A percentile compares a stretch with the other conserved stretches of the same genome.
Conservation (phyloP, 129 eudicot species). For the Smallanthus sonchifolius region DNA sequence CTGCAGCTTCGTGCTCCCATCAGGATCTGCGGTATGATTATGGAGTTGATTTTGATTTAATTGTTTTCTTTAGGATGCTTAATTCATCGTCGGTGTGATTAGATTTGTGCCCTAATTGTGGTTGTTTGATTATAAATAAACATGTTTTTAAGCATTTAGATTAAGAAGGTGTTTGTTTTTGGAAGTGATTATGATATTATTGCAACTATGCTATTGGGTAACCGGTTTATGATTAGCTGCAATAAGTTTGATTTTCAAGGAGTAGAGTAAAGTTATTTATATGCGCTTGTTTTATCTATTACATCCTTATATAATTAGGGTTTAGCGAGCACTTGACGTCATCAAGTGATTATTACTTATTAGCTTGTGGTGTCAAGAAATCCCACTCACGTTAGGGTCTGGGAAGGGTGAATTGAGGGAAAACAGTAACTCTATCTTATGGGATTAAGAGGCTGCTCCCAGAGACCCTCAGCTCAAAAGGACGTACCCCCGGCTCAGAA, state of each 20-base stretch:
- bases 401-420: no score
- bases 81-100: not conserved
- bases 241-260: not conserved
- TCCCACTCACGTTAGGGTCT: no score
- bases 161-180: not conserved
- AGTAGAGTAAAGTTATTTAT: not conserved
- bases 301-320: not conserved
- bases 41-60: not conserved
- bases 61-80: not conserved
- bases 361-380: not conserved
- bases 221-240: not conserved
- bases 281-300: not conserved
- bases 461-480: no score
- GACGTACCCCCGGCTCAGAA: no score
- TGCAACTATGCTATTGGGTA: not conserved
- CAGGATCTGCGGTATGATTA: constrained; percentile 74
- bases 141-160: not conserved
- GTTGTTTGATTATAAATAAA: not conserved
- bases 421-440: not conserved
- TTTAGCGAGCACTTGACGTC: not conserved
- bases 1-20: constrained; percentile 71
- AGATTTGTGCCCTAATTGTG: not conserved
- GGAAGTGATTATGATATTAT: not conserved
- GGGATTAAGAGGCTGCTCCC: not conserved
- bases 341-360: not conserved